Base-by-base conservation (phyloP, 495 filamentous ascomycete species). In the Articulospora tetracladia region DNA sequence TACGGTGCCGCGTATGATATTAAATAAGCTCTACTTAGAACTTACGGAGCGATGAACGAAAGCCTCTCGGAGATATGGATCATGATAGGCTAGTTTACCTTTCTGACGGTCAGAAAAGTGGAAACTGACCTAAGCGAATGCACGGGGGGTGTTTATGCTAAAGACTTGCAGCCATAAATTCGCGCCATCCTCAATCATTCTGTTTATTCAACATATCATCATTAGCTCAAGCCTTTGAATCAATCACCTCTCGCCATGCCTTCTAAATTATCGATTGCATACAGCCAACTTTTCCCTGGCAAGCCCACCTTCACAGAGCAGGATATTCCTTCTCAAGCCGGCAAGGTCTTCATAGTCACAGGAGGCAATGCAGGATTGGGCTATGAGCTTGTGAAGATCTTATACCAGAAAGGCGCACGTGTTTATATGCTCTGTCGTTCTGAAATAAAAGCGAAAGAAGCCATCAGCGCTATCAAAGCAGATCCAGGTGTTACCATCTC, bases 381-480 rank as follows among this genome's bases (percentile, higher is more conserved):
- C 1, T 48, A 46, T 59, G 75, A 80, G 61, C 68, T 81, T 17
- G 72, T 74, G 23, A 68, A 59, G 49, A 71, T 79, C 13, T 72
- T 82, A 26, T 80, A 74, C 59, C 55, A 66, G n/a, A 72, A 73
- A 41, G 73, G 76, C 47, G 80, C 72, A 11, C 78, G 68, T 1
- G 75, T 84, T 39, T 83, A 81, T 68, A 64, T 84, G 24, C 76
- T 77, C 17, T 70, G 74, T 19, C 79, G 82, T 39, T 77, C 69
- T 26, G 65, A 73, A 41, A 63, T 67, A 19, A 77, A 75, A 64
- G 24, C 53, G 3, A 6, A 2, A 4, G 41, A 27, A 2, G 75
- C 73, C 2, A 77, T 83, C 4, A 25, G 49, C 10, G 32, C 62
- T 3, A 76, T 81, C 54, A 66, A 71, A 36, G 17, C 54, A 1